phyloP scores from a whole-genome alignment of 2,329 filamentous ascomycete genomes.

The Pyricularia sp. region DNA sequence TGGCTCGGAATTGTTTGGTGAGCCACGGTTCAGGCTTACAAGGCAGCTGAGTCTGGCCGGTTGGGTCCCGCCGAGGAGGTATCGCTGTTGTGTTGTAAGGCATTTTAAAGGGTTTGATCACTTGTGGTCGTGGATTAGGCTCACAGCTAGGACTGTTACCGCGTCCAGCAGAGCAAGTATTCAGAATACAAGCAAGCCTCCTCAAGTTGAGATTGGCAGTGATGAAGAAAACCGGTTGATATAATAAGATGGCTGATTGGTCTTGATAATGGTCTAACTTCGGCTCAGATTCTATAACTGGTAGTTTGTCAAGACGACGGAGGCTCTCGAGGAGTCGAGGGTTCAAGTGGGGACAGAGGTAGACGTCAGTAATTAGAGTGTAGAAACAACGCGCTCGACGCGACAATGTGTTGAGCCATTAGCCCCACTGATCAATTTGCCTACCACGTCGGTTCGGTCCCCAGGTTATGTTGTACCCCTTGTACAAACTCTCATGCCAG shows the following conservation, averaged over 20 bases:
- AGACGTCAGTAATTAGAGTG: background rate
- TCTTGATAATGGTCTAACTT: background rate
- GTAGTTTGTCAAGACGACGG: background rate
- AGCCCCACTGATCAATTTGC: background rate
- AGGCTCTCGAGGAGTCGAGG: too few relatives aligned
- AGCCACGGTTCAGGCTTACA: constrained; percentile 37
- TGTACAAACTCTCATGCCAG: background rate
- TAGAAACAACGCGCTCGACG: background rate
- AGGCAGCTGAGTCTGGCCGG: constrained; percentile 73
- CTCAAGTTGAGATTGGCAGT: background rate
- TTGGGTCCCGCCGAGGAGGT: constrained; percentile 65
- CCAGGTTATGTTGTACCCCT: background rate
- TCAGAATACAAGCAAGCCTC: background rate
- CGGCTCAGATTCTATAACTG: background rate
- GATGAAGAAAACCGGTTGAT: background rate
- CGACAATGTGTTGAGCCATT: background rate
- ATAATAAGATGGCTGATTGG: background rate
- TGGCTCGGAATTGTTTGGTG: background rate
- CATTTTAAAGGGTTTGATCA: constrained; percentile 37
- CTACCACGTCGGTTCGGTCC: background rate
- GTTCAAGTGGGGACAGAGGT: background rate
- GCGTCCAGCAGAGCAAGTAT: background rate
- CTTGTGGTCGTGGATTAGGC: background rate
- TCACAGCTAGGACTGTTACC: background rate
- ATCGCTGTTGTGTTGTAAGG: constrained; percentile 83